Base-by-base conservation (phyloP, 345 rosid genomes). In the Limnanthes douglasii region DNA sequence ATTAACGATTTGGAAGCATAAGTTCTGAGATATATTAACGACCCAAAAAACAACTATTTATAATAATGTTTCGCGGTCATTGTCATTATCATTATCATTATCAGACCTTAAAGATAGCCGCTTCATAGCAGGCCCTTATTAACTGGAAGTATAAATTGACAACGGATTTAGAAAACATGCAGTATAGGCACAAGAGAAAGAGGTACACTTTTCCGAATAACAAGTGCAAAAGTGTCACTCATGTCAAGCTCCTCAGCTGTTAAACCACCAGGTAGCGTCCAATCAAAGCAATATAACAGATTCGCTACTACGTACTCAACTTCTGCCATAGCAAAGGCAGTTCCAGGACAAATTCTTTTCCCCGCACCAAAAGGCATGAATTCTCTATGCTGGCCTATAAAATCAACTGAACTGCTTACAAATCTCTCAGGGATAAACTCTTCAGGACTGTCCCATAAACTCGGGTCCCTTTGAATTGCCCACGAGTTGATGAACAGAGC, bases 371-470 rank as follows among this genome's bases (percentile, higher is more conserved):
- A 54, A 0, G 60, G 53, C 39, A 34, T 51, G 5, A 39, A 54
- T 11, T 51, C 52, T 32, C 7, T 3, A 16, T 54, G 22, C 36
- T 35, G 47, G 16, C 53, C 53, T 51, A 39, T 54, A 31, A 10
- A 54, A 10, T 54, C 60, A 15, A 39, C 35, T 15, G 40, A 27
- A 16, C 21, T 54, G 1, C 28, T 31, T 15, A 39, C 30, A 18
- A 54, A 54, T 8, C 60, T 46, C 21, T 54, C 60, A 6, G 60
- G 60, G 18, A 46, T 31, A 27, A 46, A 54, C 38, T 54, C 60
- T 14, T 40, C 14, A 0, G 60, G 60, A 3, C 36, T 54, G 25
- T 46, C 60, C 60, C 60, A 54, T 6, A 46, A 17, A 19, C 34
- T 54, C 0, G 60, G 60, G 12, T 54, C 60, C 6, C 35, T 24